Evolutionary conservation across 2,329 filamentous ascomycete genomes (phyloP).

Genomic region (Aspergillus ruber): DNA sequence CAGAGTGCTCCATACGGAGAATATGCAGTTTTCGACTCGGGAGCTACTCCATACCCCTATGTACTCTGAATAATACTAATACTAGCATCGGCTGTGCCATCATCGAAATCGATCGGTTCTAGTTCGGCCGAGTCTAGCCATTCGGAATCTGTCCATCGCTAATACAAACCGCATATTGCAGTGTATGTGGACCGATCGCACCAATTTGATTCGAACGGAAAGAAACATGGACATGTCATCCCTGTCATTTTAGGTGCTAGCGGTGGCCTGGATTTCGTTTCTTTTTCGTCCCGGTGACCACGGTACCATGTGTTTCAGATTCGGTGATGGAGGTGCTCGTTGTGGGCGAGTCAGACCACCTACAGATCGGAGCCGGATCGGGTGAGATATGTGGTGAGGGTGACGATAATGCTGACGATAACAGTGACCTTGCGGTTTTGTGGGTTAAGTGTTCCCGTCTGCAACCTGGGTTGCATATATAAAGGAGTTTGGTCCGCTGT

Average conservation of each 20-base stretch:
- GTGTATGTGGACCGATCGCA: not conserved
- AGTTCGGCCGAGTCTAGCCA: not conserved
- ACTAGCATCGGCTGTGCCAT: not conserved
- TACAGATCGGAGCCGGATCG: not conserved
- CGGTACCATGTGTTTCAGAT: slow-evolving; percentile 1
- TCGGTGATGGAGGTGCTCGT: not conserved
- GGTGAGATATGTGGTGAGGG: not conserved
- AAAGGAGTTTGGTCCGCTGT: not conserved
- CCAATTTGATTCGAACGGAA: not conserved
- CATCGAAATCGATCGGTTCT: not conserved
- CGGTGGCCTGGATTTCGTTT: not conserved
- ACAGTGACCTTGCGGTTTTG: not conserved
- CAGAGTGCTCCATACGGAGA: not conserved
- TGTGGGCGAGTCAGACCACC: not conserved
- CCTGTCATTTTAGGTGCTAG: not conserved
- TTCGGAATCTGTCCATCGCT: not conserved
- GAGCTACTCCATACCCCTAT: not conserved
- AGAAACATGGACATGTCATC: not conserved
- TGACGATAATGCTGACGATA: not conserved
- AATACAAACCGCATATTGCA: not conserved
- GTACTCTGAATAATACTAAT: too few species aligned
- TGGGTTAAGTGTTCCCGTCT: not conserved
- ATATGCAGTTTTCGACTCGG: not conserved
- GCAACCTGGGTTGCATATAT: not conserved
- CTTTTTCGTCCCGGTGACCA: not conserved